Base-by-base conservation (phyloP, 1,284 basidiomycete genomes). In the Heterobasidion occidentale region DNA sequence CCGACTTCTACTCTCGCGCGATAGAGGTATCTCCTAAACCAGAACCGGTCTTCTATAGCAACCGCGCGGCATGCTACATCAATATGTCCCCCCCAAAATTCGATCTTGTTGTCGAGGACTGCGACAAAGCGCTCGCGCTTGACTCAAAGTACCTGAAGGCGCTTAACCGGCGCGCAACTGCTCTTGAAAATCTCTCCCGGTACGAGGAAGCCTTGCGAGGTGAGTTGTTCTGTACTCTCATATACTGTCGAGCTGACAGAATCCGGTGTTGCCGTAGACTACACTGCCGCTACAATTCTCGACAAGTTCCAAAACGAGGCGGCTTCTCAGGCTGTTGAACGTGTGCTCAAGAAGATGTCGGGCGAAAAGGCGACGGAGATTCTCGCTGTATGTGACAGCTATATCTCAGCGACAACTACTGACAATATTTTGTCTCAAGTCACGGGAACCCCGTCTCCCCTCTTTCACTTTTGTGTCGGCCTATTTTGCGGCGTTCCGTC, bases 61-160 rank as follows among this genome's bases (percentile, higher is more conserved):
- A 99, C 75, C 88, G 97, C 58, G 96, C 96, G 48, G 97, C 97
- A 59, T 98, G 95, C 71, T 98, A 95, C 73, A 85, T 95, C 71
- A 95, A 98, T 77, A 84, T 95, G 77, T 77, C 80, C 33, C 91
- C 91, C 4, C 90, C 92, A 54, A 79, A 94, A 66, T 80, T 89
- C 68, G 89, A 94, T 36, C 80, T 83, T 45, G 94, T 94, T 61
- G 81, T 99, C n/a, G 77, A 78, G 53, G 96, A 99, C 74, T 98
- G 96, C 70, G 85, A 95, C 65, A 80, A 84, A 53, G 96, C 97
- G 0, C 81, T 99, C 53, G 83, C 81, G 58, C 81, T 97, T 54
- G 94, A 99, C 72, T 74, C 77, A 20, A 83, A 77, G 60, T 99
- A 99, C 71, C 82, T 98, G 70, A 99, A 99, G 73, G 96, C 97